Evolutionary conservation across 352 stramenopile genomes (phyloP).

Genomic region (Thraustochytrium striatum): DNA sequence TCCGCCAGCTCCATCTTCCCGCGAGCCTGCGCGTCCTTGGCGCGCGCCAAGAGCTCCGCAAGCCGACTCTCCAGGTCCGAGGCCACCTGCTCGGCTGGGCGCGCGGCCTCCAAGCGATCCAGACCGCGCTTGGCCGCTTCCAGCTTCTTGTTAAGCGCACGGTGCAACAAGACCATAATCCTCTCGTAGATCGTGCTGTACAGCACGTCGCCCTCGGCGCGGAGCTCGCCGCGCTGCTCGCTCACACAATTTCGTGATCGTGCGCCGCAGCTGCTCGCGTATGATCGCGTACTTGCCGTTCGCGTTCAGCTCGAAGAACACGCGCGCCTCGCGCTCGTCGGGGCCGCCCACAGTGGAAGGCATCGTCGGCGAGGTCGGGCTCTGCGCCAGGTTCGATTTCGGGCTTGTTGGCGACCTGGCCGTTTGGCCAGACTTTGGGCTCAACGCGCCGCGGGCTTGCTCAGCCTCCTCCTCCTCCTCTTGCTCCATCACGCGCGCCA

Average conservation of each 20-base stretch:
- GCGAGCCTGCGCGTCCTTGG: background rate
- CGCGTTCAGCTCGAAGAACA: background rate
- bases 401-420: too few relatives aligned
- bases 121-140: slow-evolving; percentile 5
- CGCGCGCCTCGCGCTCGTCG: background rate
- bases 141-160: slow-evolving; percentile 19
- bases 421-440: too few relatives aligned
- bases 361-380: too few relatives aligned
- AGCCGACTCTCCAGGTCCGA: slow-evolving; percentile 3
- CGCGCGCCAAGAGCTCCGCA: background rate
- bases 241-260: slow-evolving; percentile 16
- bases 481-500: too few relatives aligned
- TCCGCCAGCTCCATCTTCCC: background rate
- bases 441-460: too few relatives aligned
- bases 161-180: background rate
- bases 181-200: slow-evolving; percentile 24
- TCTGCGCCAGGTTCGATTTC: too few relatives aligned
- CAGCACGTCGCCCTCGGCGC: slow-evolving; percentile 5
- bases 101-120: background rate
- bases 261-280: background rate
- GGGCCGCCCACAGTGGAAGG: too few relatives aligned
- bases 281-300: slow-evolving; percentile 1
- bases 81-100: background rate
- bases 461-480: too few relatives aligned
- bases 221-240: background rate